Evolutionary conservation across 768 basidiomycete species (phyloP), one percentile per base, ranked within the genome.

Genomic region (Suillus fuscotomentosus): DNA sequence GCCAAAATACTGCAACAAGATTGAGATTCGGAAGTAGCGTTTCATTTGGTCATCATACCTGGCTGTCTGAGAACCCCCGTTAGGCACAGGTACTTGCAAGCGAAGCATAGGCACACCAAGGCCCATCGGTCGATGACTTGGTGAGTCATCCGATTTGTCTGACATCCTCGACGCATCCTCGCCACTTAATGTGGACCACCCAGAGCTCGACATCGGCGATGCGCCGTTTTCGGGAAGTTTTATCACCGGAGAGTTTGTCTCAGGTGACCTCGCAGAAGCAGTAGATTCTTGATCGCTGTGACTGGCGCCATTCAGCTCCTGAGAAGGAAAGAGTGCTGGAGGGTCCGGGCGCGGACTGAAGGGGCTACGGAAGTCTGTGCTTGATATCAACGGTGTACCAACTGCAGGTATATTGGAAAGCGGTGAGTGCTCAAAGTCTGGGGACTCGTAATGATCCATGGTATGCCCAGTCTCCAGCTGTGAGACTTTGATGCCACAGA

Each of bases 301-400:
- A 14, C 43, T 59, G 27, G 63, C 62, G 17, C n/a, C 48, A 36
- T 38, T 51, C 7, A 70, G 59, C 39, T 62, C 65, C 41, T 71
- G 71, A 60, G 71, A 61, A 36, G 77, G 53, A 7, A 70, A 67
- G 39, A 69, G 48, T 1, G 66, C 14, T 14, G 69, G 60, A 17
- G 65, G 62, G 45, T 72, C 74, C 34, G 70, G 70, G 11, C 74
- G 72, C 15, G 75, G 75, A 38, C 74, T 76, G 60, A 77, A 77
- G 5, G 70, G 76, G 45, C 69, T 70, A 9, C 64, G 66, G 14
- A 64, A 60, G 54, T 71, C 65, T 20, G 64, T 34, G 38, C 60
- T 54, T 14, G 71, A 68, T 48, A 70, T 41, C n/a, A 67, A 62
- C 24, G 75, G 75, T 38, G 76, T 76, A 48, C 75, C 75, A 6